Percentiles rank a stretch among this genome's conserved stretches.
phyloP scores from a whole-genome alignment of 495 filamentous ascomycete species.

The Talaromyces trachyspermus region DNA sequence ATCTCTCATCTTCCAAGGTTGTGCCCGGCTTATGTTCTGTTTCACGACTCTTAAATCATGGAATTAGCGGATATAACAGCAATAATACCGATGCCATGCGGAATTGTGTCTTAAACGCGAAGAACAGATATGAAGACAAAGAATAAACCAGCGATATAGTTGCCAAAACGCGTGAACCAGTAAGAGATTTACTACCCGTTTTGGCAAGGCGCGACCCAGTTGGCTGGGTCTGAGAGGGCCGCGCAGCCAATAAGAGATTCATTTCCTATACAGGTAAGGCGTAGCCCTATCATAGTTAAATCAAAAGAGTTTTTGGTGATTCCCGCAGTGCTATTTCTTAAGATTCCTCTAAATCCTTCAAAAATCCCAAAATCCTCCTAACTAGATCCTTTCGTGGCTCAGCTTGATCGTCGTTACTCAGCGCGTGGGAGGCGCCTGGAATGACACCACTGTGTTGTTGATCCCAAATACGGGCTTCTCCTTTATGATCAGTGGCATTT shows the following conservation, averaged over 20 bases:
- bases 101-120: no score
- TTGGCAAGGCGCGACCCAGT: not conserved
- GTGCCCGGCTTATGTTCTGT: no score
- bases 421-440: conserved; percentile 37
- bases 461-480: conserved; percentile 26
- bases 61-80: not conserved
- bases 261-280: conserved; percentile 7
- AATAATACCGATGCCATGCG: no score
- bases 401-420: conserved; percentile 40
- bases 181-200: conserved; percentile 12
- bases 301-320: no score
- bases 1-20: not conserved
- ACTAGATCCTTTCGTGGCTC: conserved; percentile 32
- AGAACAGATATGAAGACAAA: no score
- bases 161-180: no score
- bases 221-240: no score
- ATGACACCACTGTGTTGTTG: conserved; percentile 30
- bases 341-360: conserved; percentile 8
- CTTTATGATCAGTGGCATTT: conserved; percentile 40
- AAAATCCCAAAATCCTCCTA: conserved; percentile 24
- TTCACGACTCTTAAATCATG: no score
- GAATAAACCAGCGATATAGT: no score
- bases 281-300: no score
- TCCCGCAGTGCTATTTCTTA: no score
- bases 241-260: conserved; percentile 10